Evolutionary conservation across 129 eudicot genomes (phyloP).

Genomic region (Cynara cardunculus): DNA sequence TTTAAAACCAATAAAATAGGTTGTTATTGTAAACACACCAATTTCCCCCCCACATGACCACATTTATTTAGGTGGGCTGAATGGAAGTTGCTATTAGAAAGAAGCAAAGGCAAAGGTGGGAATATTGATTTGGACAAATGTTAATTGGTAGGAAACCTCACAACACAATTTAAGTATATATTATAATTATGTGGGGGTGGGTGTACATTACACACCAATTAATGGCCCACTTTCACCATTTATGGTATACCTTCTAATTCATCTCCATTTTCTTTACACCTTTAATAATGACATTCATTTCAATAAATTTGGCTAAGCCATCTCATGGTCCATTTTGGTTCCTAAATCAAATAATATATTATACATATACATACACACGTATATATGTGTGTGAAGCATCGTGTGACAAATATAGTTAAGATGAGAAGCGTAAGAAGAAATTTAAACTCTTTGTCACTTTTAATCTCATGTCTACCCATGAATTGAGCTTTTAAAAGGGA

Average conservation of each 20-base stretch:
- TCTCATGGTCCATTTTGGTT: conserved; percentile 23
- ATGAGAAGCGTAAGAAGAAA: too few relatives aligned
- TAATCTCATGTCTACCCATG: too few relatives aligned
- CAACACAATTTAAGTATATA: conserved; percentile 17
- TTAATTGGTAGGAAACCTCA: conserved; percentile 24
- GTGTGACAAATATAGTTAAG: too few relatives aligned
- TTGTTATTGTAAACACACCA: neutral
- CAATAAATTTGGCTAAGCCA: conserved; percentile 22
- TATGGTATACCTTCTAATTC: conserved; percentile 22
- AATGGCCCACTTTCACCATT: conserved; percentile 27
- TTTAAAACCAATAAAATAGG: neutral
- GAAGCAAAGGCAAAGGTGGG: conserved; percentile 26
- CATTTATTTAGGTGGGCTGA: conserved; percentile 22
- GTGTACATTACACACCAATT: conserved; percentile 32
- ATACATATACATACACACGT: too few relatives aligned
- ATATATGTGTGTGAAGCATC: too few relatives aligned
- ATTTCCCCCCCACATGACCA: neutral
- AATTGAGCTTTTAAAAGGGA: too few relatives aligned
- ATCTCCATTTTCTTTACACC: neutral
- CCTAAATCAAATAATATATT: neutral
- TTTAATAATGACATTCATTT: conserved; percentile 5
- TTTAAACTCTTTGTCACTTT: too few relatives aligned
- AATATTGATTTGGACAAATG: conserved; percentile 18
- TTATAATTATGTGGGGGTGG: conserved; percentile 28
- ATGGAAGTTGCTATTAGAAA: conserved; percentile 8